phyloP scores from a whole-genome alignment of 176 grass and related monocot species.

The Typha latifolia region DNA sequence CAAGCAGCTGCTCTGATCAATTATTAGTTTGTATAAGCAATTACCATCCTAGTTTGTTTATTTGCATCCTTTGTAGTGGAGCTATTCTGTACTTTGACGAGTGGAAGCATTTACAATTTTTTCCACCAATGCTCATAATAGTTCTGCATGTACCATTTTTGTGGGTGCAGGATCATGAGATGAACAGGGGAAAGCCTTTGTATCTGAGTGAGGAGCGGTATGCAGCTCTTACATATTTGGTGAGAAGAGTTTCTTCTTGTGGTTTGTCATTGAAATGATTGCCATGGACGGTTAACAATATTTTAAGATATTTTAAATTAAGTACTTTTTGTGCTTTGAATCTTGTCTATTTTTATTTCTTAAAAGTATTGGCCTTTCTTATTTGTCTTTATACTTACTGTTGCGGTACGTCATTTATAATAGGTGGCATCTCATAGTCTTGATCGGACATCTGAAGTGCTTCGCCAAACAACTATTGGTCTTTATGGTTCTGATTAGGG shows the following conservation, averaged over 20 bases:
- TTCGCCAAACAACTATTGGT: conserved; percentile 78
- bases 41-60: too few relatives aligned
- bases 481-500: conserved; percentile 54
- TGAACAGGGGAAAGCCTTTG: conserved; percentile 84
- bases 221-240: conserved; percentile 79
- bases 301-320: background rate
- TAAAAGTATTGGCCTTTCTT: background rate
- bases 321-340: background rate
- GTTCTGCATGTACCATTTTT: background rate
- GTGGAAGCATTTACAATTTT: background rate
- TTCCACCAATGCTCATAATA: background rate
- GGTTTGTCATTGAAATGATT: background rate
- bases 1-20: too few relatives aligned
- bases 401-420: conserved; percentile 12
- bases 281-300: too few relatives aligned
- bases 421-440: conserved; percentile 98
- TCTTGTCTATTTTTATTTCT: background rate
- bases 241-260: conserved; percentile 17
- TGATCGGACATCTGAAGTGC: conserved; percentile 86
- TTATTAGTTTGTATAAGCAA: too few relatives aligned
- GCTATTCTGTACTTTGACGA: background rate
- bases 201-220: conserved; percentile 96
- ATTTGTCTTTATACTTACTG: too few relatives aligned
- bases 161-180: conserved; percentile 72
- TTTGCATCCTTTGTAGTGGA: too few relatives aligned